Evolutionary conservation across 2,329 filamentous ascomycete species (phyloP).

Genomic region (Rhytidhysteron rufulum): DNA sequence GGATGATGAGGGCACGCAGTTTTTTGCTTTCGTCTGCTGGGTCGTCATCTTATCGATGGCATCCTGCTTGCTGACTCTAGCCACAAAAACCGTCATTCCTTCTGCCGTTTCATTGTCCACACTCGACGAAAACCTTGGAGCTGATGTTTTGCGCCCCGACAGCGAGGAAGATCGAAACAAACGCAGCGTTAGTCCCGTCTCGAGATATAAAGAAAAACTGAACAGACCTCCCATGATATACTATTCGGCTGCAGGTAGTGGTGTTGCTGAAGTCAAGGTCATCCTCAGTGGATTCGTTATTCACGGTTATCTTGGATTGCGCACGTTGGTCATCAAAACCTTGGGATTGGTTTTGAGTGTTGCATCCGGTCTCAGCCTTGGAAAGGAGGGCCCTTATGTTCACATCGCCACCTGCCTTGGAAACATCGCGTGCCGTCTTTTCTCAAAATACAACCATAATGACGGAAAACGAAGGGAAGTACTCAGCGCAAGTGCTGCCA

Average conservation of each 20-base stretch:
- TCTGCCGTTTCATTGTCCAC: slow-evolving; percentile 84
- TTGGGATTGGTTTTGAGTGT: slow-evolving; percentile 81
- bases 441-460: slow-evolving; percentile 88
- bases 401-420: slow-evolving; percentile 94
- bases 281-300: slow-evolving; percentile 97
- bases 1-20: slow-evolving; percentile 66
- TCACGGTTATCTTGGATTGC: slow-evolving; percentile 88
- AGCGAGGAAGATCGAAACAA: slow-evolving; percentile 43
- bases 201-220: slow-evolving; percentile 36
- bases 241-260: slow-evolving; percentile 92
- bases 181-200: slow-evolving; percentile 39
- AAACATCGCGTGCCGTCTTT: slow-evolving; percentile 92
- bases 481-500: slow-evolving; percentile 86
- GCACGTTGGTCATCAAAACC: slow-evolving; percentile 83
- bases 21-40: slow-evolving; percentile 67
- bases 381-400: slow-evolving; percentile 95
- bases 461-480: slow-evolving; percentile 93
- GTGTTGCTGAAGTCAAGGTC: slow-evolving; percentile 94
- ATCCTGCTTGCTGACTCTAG: slow-evolving; percentile 76
- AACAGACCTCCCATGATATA: slow-evolving; percentile 74
- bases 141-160: slow-evolving; percentile 44
- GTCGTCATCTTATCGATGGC: slow-evolving; percentile 66
- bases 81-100: slow-evolving; percentile 91
- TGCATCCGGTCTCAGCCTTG: slow-evolving; percentile 85
- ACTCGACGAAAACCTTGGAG: slow-evolving; percentile 86